phyloP scores from a whole-genome alignment of 805 yeast species.

The Wickerhamiella dianesei region DNA sequence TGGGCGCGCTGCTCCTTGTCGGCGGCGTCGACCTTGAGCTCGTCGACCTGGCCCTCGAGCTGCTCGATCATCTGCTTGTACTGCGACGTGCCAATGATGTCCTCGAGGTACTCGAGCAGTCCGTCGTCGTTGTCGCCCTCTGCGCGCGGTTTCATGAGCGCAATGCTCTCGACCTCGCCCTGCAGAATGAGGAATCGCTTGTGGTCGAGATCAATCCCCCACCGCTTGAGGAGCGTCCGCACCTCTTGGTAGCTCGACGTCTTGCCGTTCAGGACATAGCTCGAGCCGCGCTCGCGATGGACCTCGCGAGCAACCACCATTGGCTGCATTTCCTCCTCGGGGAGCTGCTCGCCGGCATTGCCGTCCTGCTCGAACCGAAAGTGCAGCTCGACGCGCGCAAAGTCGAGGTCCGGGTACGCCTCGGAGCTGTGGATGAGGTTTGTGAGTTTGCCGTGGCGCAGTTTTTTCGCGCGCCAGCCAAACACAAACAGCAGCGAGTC shows the following conservation, averaged over 20 bases:
- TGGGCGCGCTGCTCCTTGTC: conserved; percentile 72
- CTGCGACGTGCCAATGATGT: conserved; percentile 85
- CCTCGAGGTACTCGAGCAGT: conserved; percentile 82
- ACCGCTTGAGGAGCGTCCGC: conserved; percentile 52
- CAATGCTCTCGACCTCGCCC: conserved; percentile 97
- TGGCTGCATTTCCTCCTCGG: conserved; percentile 29
- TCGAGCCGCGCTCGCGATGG: conserved; percentile 35
- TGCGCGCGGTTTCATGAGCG: conserved; percentile 97
- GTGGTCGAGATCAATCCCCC: conserved; percentile 90
- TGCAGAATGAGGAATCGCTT: conserved; percentile 87
- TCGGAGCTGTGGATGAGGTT: conserved; percentile 89
- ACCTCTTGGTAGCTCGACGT: conserved; percentile 68
- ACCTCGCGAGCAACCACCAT: conserved; percentile 74
- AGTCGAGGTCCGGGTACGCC: conserved; percentile 45
- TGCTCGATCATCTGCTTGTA: conserved; percentile 69
- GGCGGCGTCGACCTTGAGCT: conserved; percentile 62
- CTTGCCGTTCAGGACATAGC: conserved; percentile 58
- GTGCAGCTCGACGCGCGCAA: conserved; percentile 84
- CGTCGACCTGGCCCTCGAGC: conserved; percentile 46
- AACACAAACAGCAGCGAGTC: conserved; percentile 93
- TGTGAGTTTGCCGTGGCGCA: conserved; percentile 90
- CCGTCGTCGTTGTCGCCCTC: conserved; percentile 90
- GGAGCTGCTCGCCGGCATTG: conserved; percentile 32
- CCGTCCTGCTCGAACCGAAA: conserved; percentile 46
- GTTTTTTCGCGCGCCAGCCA: conserved; percentile 90